Evolutionary conservation across 2,329 filamentous ascomycete species (phyloP).

Genomic region (Penicillium aurantiogriseum): DNA sequence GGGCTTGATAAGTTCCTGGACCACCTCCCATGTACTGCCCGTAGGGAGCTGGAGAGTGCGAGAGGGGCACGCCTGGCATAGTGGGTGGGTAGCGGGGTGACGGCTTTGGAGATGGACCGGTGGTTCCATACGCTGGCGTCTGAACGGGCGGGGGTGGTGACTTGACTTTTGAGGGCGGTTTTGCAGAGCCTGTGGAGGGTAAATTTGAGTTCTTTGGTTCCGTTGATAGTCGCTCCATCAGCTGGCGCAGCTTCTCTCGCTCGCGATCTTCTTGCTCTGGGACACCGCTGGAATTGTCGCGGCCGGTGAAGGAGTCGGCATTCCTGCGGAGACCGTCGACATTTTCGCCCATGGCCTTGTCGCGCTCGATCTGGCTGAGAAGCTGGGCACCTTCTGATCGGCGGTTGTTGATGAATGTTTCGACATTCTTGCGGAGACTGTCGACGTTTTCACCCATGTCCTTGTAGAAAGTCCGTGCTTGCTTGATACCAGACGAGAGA

Average conservation of each 20-base stretch:
- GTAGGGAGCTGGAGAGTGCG: constrained; percentile 39
- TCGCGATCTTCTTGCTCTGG: constrained; percentile 72
- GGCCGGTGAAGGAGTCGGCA: constrained; percentile 93
- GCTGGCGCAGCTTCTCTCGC: constrained; percentile 75
- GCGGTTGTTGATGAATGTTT: constrained; percentile 93
- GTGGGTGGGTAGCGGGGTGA: constrained; percentile 37
- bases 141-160: constrained; percentile 38
- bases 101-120: constrained; percentile 43
- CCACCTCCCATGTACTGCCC: constrained; percentile 33
- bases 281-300: constrained; percentile 53
- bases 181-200: constrained; percentile 43
- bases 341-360: constrained; percentile 82
- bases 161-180: constrained; percentile 46
- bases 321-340: constrained; percentile 91
- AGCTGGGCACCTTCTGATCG: constrained; percentile 87
- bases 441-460: constrained; percentile 96
- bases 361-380: constrained; percentile 81
- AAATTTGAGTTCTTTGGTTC: constrained; percentile 49
- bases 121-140: constrained; percentile 31
- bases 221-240: constrained; percentile 96
- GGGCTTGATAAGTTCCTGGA: constrained; percentile 29
- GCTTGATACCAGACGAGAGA: constrained; percentile 77
- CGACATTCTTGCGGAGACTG: constrained; percentile 91
- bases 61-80: constrained; percentile 29
- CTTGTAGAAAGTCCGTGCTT: constrained; percentile 88